Base-by-base conservation (phyloP, 176 grass and related monocot genomes). In the Carex pumila region DNA sequence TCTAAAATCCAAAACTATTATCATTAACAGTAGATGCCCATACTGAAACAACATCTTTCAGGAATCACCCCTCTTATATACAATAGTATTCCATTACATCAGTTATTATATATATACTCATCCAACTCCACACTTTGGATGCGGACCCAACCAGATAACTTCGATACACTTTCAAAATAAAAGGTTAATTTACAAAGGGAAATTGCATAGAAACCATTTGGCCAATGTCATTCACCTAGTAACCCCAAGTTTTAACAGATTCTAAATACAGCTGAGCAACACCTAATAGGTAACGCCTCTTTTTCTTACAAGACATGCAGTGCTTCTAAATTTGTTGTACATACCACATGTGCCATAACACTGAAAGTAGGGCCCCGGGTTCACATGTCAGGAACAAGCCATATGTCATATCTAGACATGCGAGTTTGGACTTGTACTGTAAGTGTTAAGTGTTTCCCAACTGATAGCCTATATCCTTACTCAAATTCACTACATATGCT, bases 1-100 rank as follows among this genome's bases (percentile, higher is more conserved):
- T 50, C 29, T 17, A 68, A 18, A 67, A 81, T 57, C 3, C 29
- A 81, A 25, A 81, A 59, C 77, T 17, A 13, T 36, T 61, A 61
- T 43, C 1, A 0, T 34, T 37, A 17, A 49, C 3, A 11, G 65
- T 25, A 6, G 8, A 54, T 0, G 4, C 54, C 25, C 25, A 7
- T 13, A 18, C 36, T 11, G 56, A 8, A 77, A 74, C 15, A 41
- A 1, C 61, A 3, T 79, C 21, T 31, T 62, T 79, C 17, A 67
- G 25, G 4, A 8, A 37, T 31, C 31, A 83, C 55, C 25, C 41
- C 3, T 64, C 65, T 25, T 80, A 73, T 66, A 80, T 89, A 88
- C 81, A 90, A 61, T 55, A 78, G 71, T 56, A 63, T 92, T 85
- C 81, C 84, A 81, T 89, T 94, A 89, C 87, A 89, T 86, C 82